Percentiles rank a stretch among this genome's conserved stretches.
These are phyloP conservation scores for Myriosclerotinia scirpicola DNA, from an alignment of 2,329 filamentous ascomycete genomes.

Conservation along the genomic window DNA sequence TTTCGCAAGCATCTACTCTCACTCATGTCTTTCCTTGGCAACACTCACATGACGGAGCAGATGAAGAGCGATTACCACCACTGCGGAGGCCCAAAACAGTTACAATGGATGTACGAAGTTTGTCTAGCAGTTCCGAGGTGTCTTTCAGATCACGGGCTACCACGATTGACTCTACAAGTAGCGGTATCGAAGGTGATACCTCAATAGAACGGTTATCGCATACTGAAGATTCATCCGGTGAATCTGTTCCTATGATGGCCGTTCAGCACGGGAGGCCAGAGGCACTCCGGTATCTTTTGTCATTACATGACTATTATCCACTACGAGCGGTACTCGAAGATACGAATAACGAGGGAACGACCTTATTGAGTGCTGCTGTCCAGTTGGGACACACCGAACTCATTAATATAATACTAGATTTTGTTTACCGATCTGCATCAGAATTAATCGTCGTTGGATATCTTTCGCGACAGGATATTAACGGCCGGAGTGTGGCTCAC, in stretches of 20 bases:
- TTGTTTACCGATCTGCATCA: slow-evolving; percentile 59
- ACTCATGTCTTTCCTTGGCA: slow-evolving; percentile 93
- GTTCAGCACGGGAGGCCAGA: slow-evolving; percentile 70
- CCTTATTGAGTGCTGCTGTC: slow-evolving; percentile 83
- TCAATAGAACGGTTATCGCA: slow-evolving; percentile 77
- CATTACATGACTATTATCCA: slow-evolving; percentile 74
- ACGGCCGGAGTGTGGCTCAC: slow-evolving; percentile 89
- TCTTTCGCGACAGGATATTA: slow-evolving; percentile 72
- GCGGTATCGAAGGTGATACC: slow-evolving; percentile 78
- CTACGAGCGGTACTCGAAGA: slow-evolving; percentile 73
- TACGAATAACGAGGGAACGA: slow-evolving; percentile 85
- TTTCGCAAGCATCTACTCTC: slow-evolving; percentile 47
- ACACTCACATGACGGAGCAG: slow-evolving; percentile 49
- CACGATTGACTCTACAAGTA: slow-evolving; percentile 72
- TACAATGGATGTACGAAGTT: slow-evolving; percentile 83
- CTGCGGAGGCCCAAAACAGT: slow-evolving; percentile 56
- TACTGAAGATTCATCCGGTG: slow-evolving; percentile 68
- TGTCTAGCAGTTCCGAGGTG: slow-evolving; percentile 81
- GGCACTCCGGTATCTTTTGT: slow-evolving; percentile 76
- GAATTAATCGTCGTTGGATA: slow-evolving; percentile 64
- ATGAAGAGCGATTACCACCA: slow-evolving; percentile 41
- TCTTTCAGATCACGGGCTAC: slow-evolving; percentile 79
- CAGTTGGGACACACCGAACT: slow-evolving; percentile 77
- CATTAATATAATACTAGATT: slow-evolving; percentile 73
- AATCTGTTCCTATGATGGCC: slow-evolving; percentile 87